These are phyloP conservation scores for Suillus ampliporus DNA, from an alignment of 768 basidiomycete species.

Conservation along the genomic window DNA sequence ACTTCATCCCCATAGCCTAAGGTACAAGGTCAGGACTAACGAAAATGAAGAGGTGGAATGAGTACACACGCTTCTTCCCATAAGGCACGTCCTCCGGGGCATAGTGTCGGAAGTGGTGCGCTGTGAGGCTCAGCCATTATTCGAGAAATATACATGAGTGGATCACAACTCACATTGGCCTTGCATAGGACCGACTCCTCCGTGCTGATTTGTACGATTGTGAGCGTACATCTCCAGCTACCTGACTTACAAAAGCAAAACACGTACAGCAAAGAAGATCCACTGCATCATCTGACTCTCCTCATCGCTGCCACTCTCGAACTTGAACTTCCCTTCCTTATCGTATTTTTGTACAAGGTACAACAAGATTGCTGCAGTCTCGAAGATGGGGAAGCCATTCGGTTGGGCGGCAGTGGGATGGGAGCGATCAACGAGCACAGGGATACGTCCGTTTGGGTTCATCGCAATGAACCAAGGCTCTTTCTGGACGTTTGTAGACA, in stretches of 20 bases:
- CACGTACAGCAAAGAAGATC: conserved; percentile 80
- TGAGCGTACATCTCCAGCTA: background rate
- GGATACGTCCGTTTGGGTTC: conserved; percentile 79
- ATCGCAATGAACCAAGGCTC: conserved; percentile 78
- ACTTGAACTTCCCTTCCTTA: conserved; percentile 71
- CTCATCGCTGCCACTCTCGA: conserved; percentile 61
- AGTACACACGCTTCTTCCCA: conserved; percentile 61
- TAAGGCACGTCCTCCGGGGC: conserved; percentile 75
- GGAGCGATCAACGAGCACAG: conserved; percentile 64
- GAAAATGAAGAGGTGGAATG: background rate
- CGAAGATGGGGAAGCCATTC: conserved; percentile 71
- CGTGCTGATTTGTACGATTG: conserved; percentile 53
- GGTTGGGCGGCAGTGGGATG: conserved; percentile 35
- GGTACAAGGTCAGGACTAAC: conserved; percentile 25
- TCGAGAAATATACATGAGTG: conserved; percentile 12
- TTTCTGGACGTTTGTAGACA: conserved; percentile 77
- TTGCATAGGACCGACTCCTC: conserved; percentile 89
- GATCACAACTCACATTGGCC: conserved; percentile 52
- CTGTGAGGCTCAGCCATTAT: conserved; percentile 34
- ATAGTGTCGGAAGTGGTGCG: conserved; percentile 70
- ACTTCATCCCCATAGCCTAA: conserved; percentile 83
- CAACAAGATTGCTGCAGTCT: conserved; percentile 82
- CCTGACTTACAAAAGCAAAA: background rate
- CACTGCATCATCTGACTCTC: conserved; percentile 81
- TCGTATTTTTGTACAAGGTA: conserved; percentile 86